A percentile compares a stretch with the other conserved stretches of the same genome.
phyloP scores from a whole-genome alignment of 495 filamentous ascomycete genomes.

The Tuber melanosporum region DNA sequence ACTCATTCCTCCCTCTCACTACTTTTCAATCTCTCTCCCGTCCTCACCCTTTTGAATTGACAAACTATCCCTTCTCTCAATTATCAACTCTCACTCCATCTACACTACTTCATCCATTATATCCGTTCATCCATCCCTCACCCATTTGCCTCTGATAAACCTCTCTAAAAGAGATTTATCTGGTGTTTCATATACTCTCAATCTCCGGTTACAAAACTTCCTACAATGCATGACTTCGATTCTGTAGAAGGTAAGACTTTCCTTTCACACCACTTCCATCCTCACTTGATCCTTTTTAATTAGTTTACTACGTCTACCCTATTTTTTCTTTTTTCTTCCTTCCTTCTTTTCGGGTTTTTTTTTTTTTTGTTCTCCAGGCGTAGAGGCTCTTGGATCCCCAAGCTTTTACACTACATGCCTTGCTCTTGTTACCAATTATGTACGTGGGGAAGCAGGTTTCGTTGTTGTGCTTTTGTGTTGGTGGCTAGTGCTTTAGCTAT shows the following conservation, averaged over 20 bases:
- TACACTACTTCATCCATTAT: background rate
- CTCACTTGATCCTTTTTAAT: background rate
- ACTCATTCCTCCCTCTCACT: background rate
- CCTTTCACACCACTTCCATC: no score
- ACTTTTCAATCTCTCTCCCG: background rate
- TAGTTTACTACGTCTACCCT: background rate
- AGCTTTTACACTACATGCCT: background rate
- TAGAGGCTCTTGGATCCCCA: background rate
- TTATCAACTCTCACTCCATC: background rate
- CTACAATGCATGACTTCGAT: background rate
- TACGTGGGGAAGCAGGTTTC: background rate
- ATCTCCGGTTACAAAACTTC: background rate
- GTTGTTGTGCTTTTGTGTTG: background rate
- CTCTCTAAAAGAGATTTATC: background rate
- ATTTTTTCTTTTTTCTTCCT: background rate
- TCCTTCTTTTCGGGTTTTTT: background rate
- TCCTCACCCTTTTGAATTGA: background rate
- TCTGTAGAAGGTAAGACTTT: background rate
- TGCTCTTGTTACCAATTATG: background rate
- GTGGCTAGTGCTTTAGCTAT: background rate
- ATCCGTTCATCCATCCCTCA: background rate
- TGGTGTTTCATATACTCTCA: background rate
- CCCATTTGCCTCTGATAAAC: background rate
- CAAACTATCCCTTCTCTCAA: background rate
- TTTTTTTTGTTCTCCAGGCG: background rate